Evolutionary conservation across 1,139 yeast genomes (phyloP), one percentile per base, ranked within the genome.

Genomic region (Protomyces inundatus): DNA sequence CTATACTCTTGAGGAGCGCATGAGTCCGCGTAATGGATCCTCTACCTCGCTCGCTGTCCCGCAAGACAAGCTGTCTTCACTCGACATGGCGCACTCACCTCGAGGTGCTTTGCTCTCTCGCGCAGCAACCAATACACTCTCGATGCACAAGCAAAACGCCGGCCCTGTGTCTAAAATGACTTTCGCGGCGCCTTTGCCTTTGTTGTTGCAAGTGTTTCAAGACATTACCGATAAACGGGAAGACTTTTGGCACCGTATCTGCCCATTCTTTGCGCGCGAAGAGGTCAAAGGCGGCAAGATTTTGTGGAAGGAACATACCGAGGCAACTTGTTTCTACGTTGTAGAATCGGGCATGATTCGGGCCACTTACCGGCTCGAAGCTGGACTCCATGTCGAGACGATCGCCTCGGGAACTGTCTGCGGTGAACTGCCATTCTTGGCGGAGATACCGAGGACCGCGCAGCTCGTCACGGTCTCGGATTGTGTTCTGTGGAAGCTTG

Each of bases 401-500:
- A 83, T 91, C 65, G 81, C 93, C 40, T 95, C 97, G n/a, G 84
- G 90, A 68, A 90, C 97, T 0, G 86, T 95, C 3, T 88, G 90
- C 74, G 98, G 98, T 2, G 90, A 87, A 72, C 75, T 86, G 71
- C 81, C 71, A 69, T 80, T 67, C 79, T 82, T 74, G 78, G 82
- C 71, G 74, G 83, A 50, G 80, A 78, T 71, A 0, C 65, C 66
- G n/a, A 69, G 77, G 14, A 73, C 76, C 0, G 77, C 78, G n/a
- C 73, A 75, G 0, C 69, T 79, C 67, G 65, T 73, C 0, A 79
- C 80, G 2, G 83, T 81, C 62, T 76, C 78, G 1, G 89, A 86
- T 65, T 78, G 88, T 1, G 82, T 84, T 5, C 80, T 89, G 3
- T 93, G 98, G 98, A 79, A 83, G 65, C 76, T 90, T 60, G 81